Conservation (phyloP, 192 early-diverging fungal genomes). For the Gonapodya prolifera region DNA sequence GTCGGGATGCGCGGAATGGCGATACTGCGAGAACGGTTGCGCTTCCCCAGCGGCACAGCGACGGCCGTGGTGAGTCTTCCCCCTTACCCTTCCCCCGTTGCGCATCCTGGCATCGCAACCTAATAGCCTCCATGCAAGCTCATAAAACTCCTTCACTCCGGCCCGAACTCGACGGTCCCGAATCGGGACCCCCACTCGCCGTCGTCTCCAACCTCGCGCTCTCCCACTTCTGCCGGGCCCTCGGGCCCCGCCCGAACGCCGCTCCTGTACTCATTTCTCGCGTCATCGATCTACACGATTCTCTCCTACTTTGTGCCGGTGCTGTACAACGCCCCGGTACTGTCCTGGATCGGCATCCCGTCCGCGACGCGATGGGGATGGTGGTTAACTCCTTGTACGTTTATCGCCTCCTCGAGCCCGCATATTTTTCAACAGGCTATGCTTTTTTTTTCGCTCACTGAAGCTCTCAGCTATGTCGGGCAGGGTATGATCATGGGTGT, state of each 20-base stretch:
- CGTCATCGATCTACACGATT: neutral
- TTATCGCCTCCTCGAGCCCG: neutral
- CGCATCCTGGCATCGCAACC: too few species aligned
- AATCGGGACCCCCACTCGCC: too few species aligned
- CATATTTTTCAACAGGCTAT: neutral
- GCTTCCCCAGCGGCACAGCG: neutral
- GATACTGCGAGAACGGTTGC: neutral
- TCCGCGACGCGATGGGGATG: neutral
- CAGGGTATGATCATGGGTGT: slow-evolving; percentile 75
- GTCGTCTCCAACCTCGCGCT: too few species aligned
- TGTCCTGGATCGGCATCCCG: neutral
- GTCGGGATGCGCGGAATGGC: neutral
- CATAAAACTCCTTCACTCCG: neutral
- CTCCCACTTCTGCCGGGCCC: neutral
- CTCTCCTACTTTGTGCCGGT: neutral
- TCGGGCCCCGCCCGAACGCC: neutral
- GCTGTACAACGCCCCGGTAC: neutral
- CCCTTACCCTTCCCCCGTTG: too few species aligned
- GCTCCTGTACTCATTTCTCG: neutral
- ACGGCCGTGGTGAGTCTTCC: neutral
- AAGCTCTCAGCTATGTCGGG: slow-evolving; percentile 54
- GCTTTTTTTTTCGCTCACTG: neutral
- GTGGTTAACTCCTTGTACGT: neutral
- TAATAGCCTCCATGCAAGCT: too few species aligned
- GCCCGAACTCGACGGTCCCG: neutral